Evolutionary conservation across 2,329 filamentous ascomycete species (phyloP), one percentile per base, ranked within the genome.

Genomic region (Metarhizium rileyi): DNA sequence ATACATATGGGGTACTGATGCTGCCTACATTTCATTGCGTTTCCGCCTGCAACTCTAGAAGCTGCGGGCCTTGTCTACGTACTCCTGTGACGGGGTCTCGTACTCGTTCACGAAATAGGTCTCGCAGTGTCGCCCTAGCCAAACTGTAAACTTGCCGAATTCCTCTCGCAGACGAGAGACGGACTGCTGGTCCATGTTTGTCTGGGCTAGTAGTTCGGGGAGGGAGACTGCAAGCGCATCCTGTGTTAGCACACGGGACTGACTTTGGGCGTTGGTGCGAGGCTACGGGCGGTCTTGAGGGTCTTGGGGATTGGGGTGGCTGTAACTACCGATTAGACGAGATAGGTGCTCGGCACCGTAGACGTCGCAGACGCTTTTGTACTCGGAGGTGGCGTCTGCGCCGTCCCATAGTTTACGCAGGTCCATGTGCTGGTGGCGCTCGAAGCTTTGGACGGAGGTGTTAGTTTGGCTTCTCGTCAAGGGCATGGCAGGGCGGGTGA

Each of bases 161-260:
- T 98, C 93, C 60, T 96, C 89, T 12, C 90, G 84, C 25, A 97
- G 80, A 44, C 90, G 86, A 54, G 84, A 86, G 40, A 95, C 88
- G 2, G 90, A 90, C 65, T 95, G 90, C 48, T 85, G 77, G 62
- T 97, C 93, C 90, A 98, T 95, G 69, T 97, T 97, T 47, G 93
- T 98, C 66, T 98, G 93, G 4, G 90, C 90, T 54, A 97, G 83
- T 38, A 97, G 81, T 63, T 98, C 93, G 0, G 93, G 91, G 58
- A 97, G 82, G 1, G 86, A 86, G 3, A 94, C 91, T 95, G n/a
- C n/a, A n/a, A n/a, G n/a, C n/a, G n/a, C n/a, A n/a, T n/a, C n/a
- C n/a, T n/a, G n/a, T 44, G 18, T 44, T 26, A 47, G 45, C 28
- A 46, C 25, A 18, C 9, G 18, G 5, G n/a, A 30, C 14, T 28